Percentiles rank a stretch among this genome's conserved stretches.
phyloP scores from a whole-genome alignment of 768 basidiomycete genomes.

The Tricholoma hemisulphureum region DNA sequence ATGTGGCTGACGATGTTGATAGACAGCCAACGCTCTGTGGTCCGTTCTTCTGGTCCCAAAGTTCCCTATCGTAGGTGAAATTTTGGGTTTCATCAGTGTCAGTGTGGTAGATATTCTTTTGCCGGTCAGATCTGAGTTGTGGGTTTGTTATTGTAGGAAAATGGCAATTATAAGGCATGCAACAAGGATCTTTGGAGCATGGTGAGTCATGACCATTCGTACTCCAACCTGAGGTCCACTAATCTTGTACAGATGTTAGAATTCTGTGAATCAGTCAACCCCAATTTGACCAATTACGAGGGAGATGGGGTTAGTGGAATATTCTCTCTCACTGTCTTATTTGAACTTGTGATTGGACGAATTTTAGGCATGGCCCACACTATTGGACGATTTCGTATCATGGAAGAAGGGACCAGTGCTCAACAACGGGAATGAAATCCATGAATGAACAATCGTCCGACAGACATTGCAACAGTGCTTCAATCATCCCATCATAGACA shows the following conservation, averaged over 20 bases:
- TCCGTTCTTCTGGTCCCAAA: slow-evolving; percentile 67
- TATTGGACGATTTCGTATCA: slow-evolving; percentile 73
- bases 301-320: slow-evolving; percentile 61
- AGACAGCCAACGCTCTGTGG: slow-evolving; percentile 77
- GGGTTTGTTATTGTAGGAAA: slow-evolving; percentile 37
- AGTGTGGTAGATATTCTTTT: slow-evolving; percentile 17
- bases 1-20: not conserved
- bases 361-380: slow-evolving; percentile 75
- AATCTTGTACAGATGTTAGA: slow-evolving; percentile 58
- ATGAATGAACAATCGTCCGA: not conserved
- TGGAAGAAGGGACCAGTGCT: slow-evolving; percentile 49
- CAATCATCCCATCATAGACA: not conserved
- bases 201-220: slow-evolving; percentile 42
- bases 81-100: slow-evolving; percentile 68
- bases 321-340: not conserved
- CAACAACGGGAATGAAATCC: not conserved
- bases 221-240: slow-evolving; percentile 1
- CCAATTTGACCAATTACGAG: slow-evolving; percentile 65
- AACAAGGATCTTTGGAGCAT: slow-evolving; percentile 88
- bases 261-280: slow-evolving; percentile 64
- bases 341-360: not conserved
- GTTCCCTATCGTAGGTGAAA: slow-evolving; percentile 63
- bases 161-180: slow-evolving; percentile 67
- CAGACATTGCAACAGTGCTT: not conserved
- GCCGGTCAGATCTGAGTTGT: not conserved